These are phyloP conservation scores for Ganoderma sinense DNA, from an alignment of 1,284 basidiomycete species.

Conservation along the genomic window DNA sequence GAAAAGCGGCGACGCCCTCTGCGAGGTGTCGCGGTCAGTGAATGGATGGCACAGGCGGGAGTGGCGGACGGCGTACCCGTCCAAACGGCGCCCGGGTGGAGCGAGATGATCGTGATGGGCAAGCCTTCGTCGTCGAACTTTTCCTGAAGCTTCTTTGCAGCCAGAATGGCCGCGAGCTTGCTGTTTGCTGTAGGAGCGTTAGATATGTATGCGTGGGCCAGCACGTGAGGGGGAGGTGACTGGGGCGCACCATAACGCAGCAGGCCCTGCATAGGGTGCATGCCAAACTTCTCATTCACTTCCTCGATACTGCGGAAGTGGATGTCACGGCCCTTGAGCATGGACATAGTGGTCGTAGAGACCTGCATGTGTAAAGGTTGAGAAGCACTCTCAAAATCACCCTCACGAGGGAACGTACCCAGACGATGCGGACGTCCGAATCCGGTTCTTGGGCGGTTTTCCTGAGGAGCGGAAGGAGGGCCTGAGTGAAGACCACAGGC, in stretches of 20 bases:
- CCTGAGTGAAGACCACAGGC: slow-evolving; percentile 55
- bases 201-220: background rate
- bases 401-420: slow-evolving; percentile 43
- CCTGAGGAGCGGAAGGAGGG: slow-evolving; percentile 55
- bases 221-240: background rate
- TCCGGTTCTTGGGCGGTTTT: slow-evolving; percentile 51
- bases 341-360: slow-evolving; percentile 26
- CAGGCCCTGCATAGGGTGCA: slow-evolving; percentile 36
- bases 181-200: slow-evolving; percentile 40
- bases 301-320: slow-evolving; percentile 48
- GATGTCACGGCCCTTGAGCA: slow-evolving; percentile 24
- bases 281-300: slow-evolving; percentile 47
- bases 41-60: background rate
- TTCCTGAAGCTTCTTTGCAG: slow-evolving; percentile 40
- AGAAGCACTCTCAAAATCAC: background rate
- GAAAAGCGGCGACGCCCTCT: background rate
- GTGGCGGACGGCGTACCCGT: slow-evolving; percentile 40
- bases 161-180: slow-evolving; percentile 44
- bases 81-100: slow-evolving; percentile 50
- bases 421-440: slow-evolving; percentile 60
- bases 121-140: slow-evolving; percentile 37
- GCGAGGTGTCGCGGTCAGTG: background rate
- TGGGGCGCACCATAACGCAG: slow-evolving; percentile 41
- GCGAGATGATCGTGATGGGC: slow-evolving; percentile 42
- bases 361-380: slow-evolving; percentile 32